Conservation (phyloP, 2,329 filamentous ascomycete genomes). For the Ophiostoma himal-ulmi region DNA sequence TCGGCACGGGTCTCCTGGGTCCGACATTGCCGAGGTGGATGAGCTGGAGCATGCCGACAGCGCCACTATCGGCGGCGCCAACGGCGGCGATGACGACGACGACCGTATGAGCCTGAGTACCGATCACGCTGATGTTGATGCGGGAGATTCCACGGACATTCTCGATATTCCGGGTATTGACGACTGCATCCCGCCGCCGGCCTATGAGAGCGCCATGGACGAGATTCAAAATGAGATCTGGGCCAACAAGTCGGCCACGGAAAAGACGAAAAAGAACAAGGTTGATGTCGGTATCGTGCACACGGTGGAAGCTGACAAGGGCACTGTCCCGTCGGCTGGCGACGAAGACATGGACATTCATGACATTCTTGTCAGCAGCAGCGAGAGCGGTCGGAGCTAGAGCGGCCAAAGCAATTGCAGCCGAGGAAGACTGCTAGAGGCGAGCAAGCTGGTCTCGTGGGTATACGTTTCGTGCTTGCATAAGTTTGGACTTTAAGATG, state of each 20-base stretch:
- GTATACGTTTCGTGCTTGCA: background rate
- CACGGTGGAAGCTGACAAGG: conserved; percentile 25
- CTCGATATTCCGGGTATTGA: conserved; percentile 20
- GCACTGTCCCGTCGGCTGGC: background rate
- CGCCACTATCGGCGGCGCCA: background rate
- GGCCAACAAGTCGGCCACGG: conserved; percentile 34
- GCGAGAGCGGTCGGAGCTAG: conserved; percentile 40
- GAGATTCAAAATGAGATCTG: conserved; percentile 35
- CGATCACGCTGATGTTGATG: background rate
- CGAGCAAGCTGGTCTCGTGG: background rate
- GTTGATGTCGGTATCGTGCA: conserved; percentile 30
- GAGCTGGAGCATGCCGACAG: conserved; percentile 17
- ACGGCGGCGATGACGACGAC: background rate
- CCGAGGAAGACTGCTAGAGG: background rate
- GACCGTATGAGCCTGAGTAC: conserved; percentile 23
- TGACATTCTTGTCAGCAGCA: conserved; percentile 2
- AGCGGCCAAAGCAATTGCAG: conserved; percentile 22
- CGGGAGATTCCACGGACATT: background rate
- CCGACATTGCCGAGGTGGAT: conserved; percentile 22
- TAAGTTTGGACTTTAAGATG: background rate
- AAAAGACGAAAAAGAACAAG: conserved; percentile 34
- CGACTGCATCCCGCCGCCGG: conserved; percentile 24
- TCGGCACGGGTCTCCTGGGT: conserved; percentile 20
- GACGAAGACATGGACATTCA: conserved; percentile 36
- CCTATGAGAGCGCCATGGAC: conserved; percentile 28